Base-by-base conservation (phyloP, 2,329 filamentous ascomycete species). In the Aspergillus ruber region DNA sequence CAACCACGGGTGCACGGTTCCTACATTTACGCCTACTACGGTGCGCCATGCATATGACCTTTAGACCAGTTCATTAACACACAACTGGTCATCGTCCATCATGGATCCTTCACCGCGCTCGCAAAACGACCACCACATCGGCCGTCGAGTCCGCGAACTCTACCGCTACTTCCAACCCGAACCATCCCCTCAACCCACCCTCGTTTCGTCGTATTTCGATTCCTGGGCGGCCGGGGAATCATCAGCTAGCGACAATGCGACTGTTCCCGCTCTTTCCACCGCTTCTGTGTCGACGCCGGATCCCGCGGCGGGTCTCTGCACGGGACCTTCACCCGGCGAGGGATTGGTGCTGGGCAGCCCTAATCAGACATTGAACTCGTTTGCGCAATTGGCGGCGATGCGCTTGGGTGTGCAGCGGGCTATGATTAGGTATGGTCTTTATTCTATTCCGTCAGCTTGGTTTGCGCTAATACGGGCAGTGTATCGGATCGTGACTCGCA, bases 401-500 rank as follows among this genome's bases (percentile, higher is more conserved):
- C 64, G 62, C 6, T 43, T 69, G 18, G 60, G 67, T 47, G 65
- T 61, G 3, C 60, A 69, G 47, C 63, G 70, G 18, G 67, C 67
- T 2, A 51, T 72, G 43, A 65, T 72, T 43, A 73, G 59, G 60
- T 63, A 50, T 10, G 50, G 41, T 41, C 18, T 2, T 33, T 29
- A n/a, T 12, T 23, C 8, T 23, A 8, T 25, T 42, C 23, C 23
- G 12, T 48, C 23, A 39, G 20, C 13, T 10, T 44, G 8, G 33
- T n/a, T n/a, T 35, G 15, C 18, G 32, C 47, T 42, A 46, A 41
- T 25, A 10, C 39, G 12, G 32, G 10, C 29, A 57, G 69, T 50
- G 63, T 78, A 9, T 72, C 79, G 46, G 75, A 77, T 52, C 66
- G 69, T 18, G 65, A 73, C 7, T 67, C 62, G 18, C 74, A 77